Conservation (phyloP, 2,329 filamentous ascomycete genomes). For the Fusarium virguliforme region DNA sequence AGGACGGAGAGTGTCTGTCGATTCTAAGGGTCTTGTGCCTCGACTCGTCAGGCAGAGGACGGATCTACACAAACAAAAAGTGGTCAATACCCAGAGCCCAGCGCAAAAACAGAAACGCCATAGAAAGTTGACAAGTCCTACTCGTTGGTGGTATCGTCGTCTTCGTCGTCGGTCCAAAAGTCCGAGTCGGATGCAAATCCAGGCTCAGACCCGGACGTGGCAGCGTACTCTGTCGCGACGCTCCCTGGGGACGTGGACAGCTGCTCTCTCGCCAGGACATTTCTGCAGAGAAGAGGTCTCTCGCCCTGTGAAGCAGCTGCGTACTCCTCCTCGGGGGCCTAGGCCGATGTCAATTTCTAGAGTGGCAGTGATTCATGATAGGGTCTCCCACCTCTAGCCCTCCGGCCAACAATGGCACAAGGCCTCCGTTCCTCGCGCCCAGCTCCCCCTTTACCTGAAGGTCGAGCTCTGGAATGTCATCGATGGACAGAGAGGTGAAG, state of each 20-base stretch:
- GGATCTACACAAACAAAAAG: constrained; percentile 27
- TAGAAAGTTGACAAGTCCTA: constrained; percentile 20
- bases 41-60: constrained; percentile 34
- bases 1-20: constrained; percentile 25
- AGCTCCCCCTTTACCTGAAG: constrained; percentile 4
- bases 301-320: not conserved
- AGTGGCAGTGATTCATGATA: constrained; percentile 4
- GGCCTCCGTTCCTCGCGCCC: not conserved
- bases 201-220: constrained; percentile 45
- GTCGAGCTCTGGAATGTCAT: constrained; percentile 18
- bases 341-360: constrained; percentile 1
- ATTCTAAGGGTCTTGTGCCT: constrained; percentile 23
- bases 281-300: constrained; percentile 20
- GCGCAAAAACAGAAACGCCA: not conserved
- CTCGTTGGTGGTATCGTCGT: constrained; percentile 45
- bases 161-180: constrained; percentile 42
- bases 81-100: constrained; percentile 1
- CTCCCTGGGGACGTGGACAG: constrained; percentile 18
- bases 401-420: not conserved
- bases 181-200: constrained; percentile 43
- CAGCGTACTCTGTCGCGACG: constrained; percentile 30
- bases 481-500: not conserved
- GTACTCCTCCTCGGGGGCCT: constrained; percentile 4
- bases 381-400: constrained; percentile 22
- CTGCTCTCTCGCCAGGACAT: constrained; percentile 9